Conservation (phyloP, 1,284 basidiomycete genomes). For the Cerioporus squamosus region DNA sequence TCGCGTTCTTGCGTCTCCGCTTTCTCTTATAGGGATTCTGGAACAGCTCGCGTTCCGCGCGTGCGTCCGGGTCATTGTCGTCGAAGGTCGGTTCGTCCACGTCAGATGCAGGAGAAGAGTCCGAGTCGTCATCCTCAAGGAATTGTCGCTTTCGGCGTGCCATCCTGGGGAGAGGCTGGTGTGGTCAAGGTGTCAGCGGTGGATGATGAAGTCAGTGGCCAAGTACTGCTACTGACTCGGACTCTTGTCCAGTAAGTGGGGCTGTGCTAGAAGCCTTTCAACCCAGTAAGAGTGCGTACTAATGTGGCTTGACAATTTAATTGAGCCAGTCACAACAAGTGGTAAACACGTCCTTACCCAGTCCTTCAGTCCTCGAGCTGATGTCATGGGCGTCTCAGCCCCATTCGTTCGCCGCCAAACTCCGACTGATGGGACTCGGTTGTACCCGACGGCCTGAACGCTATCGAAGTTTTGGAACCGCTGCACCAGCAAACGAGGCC, state of each 20-base stretch:
- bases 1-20: constrained; percentile 64
- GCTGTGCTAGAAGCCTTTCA: neutral
- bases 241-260: neutral
- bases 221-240: neutral
- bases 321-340: no score
- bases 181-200: neutral
- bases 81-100: constrained; percentile 47
- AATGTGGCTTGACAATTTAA: no score
- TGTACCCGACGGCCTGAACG: constrained; percentile 20
- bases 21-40: constrained; percentile 79
- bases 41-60: constrained; percentile 81
- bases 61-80: constrained; percentile 69
- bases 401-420: constrained; percentile 7
- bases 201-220: neutral
- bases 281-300: no score
- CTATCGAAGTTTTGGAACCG: constrained; percentile 24
- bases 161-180: constrained; percentile 51
- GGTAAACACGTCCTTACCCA: no score
- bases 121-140: constrained; percentile 76
- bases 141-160: constrained; percentile 80
- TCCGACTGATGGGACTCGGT: constrained; percentile 23
- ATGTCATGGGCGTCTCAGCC: no score
- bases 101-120: constrained; percentile 59
- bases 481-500: constrained; percentile 30
- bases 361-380: no score